Conservation (phyloP, 2,329 filamentous ascomycete genomes). For the Clonostachys byssicola region DNA sequence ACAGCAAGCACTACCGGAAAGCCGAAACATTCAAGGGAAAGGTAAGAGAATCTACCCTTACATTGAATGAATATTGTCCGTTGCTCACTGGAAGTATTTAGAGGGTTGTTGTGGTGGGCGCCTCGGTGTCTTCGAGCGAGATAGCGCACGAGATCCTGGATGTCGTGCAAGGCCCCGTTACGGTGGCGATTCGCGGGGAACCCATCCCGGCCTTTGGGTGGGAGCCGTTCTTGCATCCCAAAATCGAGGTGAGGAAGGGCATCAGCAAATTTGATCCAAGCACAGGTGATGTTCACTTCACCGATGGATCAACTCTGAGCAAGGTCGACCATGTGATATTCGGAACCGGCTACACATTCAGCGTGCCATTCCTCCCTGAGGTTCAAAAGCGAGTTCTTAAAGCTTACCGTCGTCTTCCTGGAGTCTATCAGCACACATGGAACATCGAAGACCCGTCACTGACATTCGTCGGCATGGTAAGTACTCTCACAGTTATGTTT, state of each 20-base stretch:
- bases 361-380: conserved; percentile 1
- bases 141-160: conserved; percentile 49
- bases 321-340: conserved; percentile 3
- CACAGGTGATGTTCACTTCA: conserved; percentile 1
- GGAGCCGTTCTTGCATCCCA: background rate
- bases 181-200: conserved; percentile 41
- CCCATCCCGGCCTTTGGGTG: conserved; percentile 19
- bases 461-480: background rate
- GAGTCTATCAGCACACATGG: background rate
- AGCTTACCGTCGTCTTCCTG: background rate
- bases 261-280: background rate
- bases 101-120: conserved; percentile 58
- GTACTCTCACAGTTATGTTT: background rate
- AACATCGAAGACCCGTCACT: background rate
- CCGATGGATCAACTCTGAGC: background rate
- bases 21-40: conserved; percentile 37
- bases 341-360: conserved; percentile 2
- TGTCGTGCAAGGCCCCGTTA: conserved; percentile 38
- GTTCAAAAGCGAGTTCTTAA: background rate
- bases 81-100: conserved; percentile 14
- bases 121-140: conserved; percentile 60
- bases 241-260: background rate
- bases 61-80: background rate
- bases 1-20: conserved; percentile 49
- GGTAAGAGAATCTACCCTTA: conserved; percentile 18